phyloP scores from a whole-genome alignment of 352 stramenopile species.

The Phytophthora pisi region DNA sequence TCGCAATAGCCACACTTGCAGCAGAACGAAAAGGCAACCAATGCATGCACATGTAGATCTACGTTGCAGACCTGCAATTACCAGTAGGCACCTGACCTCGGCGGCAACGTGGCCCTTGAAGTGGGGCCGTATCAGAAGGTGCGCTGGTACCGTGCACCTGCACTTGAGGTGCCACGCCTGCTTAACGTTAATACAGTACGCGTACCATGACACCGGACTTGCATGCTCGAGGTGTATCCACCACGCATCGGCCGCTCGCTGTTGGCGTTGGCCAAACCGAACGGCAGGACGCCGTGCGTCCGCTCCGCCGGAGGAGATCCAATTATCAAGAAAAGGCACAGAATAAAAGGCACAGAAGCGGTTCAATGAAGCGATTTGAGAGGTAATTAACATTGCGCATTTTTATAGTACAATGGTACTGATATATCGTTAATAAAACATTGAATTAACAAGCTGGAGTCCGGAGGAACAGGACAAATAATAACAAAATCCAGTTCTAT shows the following conservation, averaged over 20 bases:
- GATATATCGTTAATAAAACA: background rate
- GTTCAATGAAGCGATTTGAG: background rate
- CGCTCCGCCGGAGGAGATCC: background rate
- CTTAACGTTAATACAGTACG: background rate
- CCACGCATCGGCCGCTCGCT: background rate
- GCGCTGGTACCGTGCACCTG: conserved; percentile 18
- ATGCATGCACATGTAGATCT: background rate
- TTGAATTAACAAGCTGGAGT: too few relatives aligned
- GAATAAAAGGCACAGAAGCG: background rate
- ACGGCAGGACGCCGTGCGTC: conserved; percentile 2
- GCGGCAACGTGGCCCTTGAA: conserved; percentile 15
- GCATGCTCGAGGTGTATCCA: background rate
- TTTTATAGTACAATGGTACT: background rate
- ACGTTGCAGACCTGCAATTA: background rate
- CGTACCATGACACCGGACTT: background rate
- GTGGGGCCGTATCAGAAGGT: conserved; percentile 13
- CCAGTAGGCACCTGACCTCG: background rate
- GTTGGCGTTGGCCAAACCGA: background rate
- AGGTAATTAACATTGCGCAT: background rate
- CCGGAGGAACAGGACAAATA: too few relatives aligned
- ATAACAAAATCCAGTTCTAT: background rate
- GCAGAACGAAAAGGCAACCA: background rate
- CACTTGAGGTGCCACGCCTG: conserved; percentile 14
- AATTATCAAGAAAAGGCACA: too few relatives aligned
- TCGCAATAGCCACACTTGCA: background rate